A percentile compares a stretch with the other conserved stretches of the same genome.
Conservation (phyloP, 805 yeast genomes). For the Candida railenensis region DNA sequence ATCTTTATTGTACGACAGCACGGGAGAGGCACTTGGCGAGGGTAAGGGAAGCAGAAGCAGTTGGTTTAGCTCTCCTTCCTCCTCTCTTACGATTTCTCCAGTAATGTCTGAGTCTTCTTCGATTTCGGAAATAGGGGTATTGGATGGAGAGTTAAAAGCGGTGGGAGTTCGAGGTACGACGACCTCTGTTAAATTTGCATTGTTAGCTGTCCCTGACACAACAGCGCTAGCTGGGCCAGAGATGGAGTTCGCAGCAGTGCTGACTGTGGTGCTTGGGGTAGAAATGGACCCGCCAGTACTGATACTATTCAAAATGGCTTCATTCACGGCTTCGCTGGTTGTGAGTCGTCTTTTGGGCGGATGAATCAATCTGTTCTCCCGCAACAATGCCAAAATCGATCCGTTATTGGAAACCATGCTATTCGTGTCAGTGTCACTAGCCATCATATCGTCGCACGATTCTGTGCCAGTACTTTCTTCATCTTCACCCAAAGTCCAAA, state of each 20-base stretch:
- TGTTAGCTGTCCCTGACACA: constrained; percentile 5
- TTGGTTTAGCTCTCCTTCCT: constrained; percentile 6
- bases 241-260: neutral
- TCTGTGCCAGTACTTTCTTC: constrained; percentile 15
- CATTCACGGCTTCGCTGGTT: neutral
- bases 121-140: constrained; percentile 34
- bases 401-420: constrained; percentile 17
- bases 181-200: neutral
- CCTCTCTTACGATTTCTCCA: neutral
- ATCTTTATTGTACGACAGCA: constrained; percentile 27
- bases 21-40: constrained; percentile 66
- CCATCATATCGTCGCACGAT: constrained; percentile 33
- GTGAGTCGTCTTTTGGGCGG: constrained; percentile 40
- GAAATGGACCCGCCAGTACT: neutral
- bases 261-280: neutral
- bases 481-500: constrained; percentile 14
- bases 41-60: constrained; percentile 60
- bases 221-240: neutral
- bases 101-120: constrained; percentile 22
- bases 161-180: constrained; percentile 22
- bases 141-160: constrained; percentile 27
- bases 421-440: constrained; percentile 33
- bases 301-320: neutral
- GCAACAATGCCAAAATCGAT: constrained; percentile 11
- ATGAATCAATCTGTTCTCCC: constrained; percentile 22